phyloP scores from a whole-genome alignment of 441 rosid genomes.

The Caryocar brasiliense region DNA sequence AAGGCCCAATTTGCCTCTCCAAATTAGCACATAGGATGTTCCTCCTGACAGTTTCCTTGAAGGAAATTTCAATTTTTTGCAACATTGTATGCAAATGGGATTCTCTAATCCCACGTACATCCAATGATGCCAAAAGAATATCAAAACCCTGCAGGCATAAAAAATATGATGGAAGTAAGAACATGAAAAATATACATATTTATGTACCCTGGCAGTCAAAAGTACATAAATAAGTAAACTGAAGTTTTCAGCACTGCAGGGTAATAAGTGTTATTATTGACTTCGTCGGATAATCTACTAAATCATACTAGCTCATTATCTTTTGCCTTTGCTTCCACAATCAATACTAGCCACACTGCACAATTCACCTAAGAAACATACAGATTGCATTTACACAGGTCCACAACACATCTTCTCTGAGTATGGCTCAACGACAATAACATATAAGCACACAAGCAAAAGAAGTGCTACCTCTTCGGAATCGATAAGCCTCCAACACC shows the following conservation, averaged over 20 bases:
- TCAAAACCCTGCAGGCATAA: conserved; percentile 52
- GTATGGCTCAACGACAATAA: background rate
- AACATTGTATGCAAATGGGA: conserved; percentile 59
- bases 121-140: conserved; percentile 50
- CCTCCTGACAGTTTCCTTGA: conserved; percentile 52
- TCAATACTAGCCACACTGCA: background rate
- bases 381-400: background rate
- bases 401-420: background rate
- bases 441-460: background rate
- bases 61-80: conserved; percentile 53
- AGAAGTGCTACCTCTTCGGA: conserved; percentile 44
- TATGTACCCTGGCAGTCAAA: too few species aligned
- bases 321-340: conserved; percentile 2
- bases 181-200: background rate
- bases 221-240: too few species aligned
- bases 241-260: too few species aligned
- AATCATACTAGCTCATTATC: background rate
- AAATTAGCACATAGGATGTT: conserved; percentile 4
- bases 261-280: too few species aligned
- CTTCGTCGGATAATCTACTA: background rate
- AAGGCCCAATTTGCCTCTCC: conserved; percentile 13
- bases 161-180: background rate
- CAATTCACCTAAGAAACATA: too few species aligned
- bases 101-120: conserved; percentile 70
- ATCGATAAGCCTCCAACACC: conserved; percentile 76